Percentiles rank a stretch among this genome's conserved stretches.
These are phyloP conservation scores for Saccharomyces hybrid DNA, from an alignment of 1,139 yeast genomes.

Conservation along the genomic window DNA sequence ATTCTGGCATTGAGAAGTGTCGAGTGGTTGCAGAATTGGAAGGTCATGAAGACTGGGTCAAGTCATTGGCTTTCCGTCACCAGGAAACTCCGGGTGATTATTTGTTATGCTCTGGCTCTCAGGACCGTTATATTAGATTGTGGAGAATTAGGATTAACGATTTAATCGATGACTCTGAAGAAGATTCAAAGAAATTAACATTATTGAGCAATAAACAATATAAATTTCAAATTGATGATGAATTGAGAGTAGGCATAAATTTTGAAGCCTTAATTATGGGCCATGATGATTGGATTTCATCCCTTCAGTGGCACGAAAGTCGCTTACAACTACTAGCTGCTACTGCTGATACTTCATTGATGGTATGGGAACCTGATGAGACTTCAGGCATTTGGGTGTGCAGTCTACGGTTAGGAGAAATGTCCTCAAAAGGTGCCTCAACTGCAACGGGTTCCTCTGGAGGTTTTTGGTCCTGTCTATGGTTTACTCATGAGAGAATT, in stretches of 20 bases:
- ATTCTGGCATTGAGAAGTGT: slow-evolving; percentile 22
- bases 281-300: slow-evolving; percentile 96
- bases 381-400: slow-evolving; percentile 91
- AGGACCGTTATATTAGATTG: slow-evolving; percentile 79
- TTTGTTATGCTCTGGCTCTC: slow-evolving; percentile 77
- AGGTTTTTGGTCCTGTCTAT: slow-evolving; percentile 87
- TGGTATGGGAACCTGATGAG: slow-evolving; percentile 92
- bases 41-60: slow-evolving; percentile 95
- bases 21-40: slow-evolving; percentile 47
- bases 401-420: slow-evolving; percentile 73
- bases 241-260: slow-evolving; percentile 44
- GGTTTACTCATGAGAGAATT: slow-evolving; percentile 47
- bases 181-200: slow-evolving; percentile 45
- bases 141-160: slow-evolving; percentile 68
- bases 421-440: slow-evolving; percentile 92
- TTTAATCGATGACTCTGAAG: slow-evolving; percentile 48
- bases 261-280: slow-evolving; percentile 95
- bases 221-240: slow-evolving; percentile 39
- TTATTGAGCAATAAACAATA: slow-evolving; percentile 60
- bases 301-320: slow-evolving; percentile 71
- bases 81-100: slow-evolving; percentile 42
- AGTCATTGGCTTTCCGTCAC: slow-evolving; percentile 54
- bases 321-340: slow-evolving; percentile 65
- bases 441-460: slow-evolving; percentile 98
- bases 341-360: slow-evolving; percentile 88